Evolutionary conservation across 2,329 filamentous ascomycete species (phyloP).

Genomic region (Diaporthe citri): DNA sequence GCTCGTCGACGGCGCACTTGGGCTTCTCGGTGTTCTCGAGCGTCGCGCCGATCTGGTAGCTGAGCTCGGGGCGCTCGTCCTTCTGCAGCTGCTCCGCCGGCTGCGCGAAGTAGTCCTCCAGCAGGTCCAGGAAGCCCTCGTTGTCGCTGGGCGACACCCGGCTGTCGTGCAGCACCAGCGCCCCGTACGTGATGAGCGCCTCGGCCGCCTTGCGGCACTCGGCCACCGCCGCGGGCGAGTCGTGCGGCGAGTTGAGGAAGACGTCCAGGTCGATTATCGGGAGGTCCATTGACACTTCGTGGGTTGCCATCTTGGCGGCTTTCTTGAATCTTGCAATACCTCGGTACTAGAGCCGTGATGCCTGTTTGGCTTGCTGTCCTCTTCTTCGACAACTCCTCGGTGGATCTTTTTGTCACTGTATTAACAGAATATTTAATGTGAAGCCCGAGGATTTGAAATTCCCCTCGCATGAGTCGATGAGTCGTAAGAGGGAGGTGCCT

Average conservation of each 20-base stretch:
- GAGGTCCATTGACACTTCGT: slow-evolving; percentile 63
- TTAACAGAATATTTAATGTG: not conserved
- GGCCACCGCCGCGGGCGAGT: slow-evolving; percentile 58
- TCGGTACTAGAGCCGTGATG: not conserved
- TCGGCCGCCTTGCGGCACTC: slow-evolving; percentile 68
- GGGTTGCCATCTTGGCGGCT: slow-evolving; percentile 42
- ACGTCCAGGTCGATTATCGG: slow-evolving; percentile 71
- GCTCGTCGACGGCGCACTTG: slow-evolving; percentile 73
- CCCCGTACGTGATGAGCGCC: slow-evolving; percentile 71
- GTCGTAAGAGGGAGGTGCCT: slow-evolving; percentile 30
- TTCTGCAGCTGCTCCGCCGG: slow-evolving; percentile 58
- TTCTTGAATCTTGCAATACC: not conserved
- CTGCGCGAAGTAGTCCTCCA: slow-evolving; percentile 76
- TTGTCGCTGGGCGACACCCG: slow-evolving; percentile 69
- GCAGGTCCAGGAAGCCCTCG: slow-evolving; percentile 68
- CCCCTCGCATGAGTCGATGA: slow-evolving; percentile 19
- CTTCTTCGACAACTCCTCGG: not conserved
- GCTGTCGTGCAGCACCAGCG: slow-evolving; percentile 70
- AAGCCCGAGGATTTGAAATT: not conserved
- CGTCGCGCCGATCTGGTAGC: slow-evolving; percentile 73
- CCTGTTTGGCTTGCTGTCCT: not conserved
- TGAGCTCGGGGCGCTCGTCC: slow-evolving; percentile 69
- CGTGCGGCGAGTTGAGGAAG: slow-evolving; percentile 60
- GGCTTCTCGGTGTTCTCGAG: slow-evolving; percentile 74
- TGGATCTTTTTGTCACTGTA: not conserved